phyloP scores from a whole-genome alignment of 2,329 filamentous ascomycete genomes.

The Didymella arachidicola region DNA sequence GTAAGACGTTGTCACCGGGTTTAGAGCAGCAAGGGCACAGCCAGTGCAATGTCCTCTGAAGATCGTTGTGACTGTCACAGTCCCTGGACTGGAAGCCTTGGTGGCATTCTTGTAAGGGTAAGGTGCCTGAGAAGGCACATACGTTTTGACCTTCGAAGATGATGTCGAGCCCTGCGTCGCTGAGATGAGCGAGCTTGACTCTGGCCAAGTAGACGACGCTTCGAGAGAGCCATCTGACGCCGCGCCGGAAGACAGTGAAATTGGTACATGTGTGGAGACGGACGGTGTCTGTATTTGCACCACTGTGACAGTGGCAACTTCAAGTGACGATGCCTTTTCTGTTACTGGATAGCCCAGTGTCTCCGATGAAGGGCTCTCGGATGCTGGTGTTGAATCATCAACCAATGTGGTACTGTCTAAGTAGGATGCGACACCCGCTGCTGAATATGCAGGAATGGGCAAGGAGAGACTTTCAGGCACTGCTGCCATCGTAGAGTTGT shows the following conservation, averaged over 20 bases:
- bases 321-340: not conserved
- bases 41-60: conserved; percentile 37
- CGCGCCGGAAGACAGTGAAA: not conserved
- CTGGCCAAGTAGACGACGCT: not conserved
- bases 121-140: conserved; percentile 4
- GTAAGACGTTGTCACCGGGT: conserved; percentile 30
- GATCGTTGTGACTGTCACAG: conserved; percentile 1
- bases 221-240: not conserved
- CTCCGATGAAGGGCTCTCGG: not conserved
- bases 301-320: conserved; percentile 3
- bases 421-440: not conserved
- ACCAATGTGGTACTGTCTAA: conserved; percentile 1
- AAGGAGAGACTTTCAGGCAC: conserved; percentile 4
- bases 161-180: not conserved
- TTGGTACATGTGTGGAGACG: not conserved
- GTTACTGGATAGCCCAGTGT: not conserved
- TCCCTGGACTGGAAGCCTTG: not conserved
- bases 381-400: not conserved
- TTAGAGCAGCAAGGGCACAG: conserved; percentile 39
- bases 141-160: not conserved
- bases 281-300: conserved; percentile 4
- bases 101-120: conserved; percentile 10
- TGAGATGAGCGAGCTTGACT: not conserved
- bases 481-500: conserved; percentile 14
- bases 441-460: not conserved